Evolutionary conservation across 2,329 filamentous ascomycete species (phyloP).

Genomic region (Fusarium sp.): DNA sequence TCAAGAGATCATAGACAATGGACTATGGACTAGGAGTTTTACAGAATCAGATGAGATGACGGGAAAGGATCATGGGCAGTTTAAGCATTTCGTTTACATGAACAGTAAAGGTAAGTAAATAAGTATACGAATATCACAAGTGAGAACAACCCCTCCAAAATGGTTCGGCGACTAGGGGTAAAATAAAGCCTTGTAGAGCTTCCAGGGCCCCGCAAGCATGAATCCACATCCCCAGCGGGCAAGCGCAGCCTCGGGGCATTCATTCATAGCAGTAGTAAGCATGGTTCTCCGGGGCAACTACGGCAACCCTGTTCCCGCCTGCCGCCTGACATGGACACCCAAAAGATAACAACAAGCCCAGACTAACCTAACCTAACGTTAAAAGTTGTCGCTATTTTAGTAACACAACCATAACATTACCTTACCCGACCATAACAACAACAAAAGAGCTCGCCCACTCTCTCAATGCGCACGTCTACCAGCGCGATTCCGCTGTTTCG

Average conservation of each 20-base stretch:
- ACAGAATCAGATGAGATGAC: background rate
- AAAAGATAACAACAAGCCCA: slow-evolving; percentile 27
- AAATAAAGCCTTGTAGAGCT: slow-evolving; percentile 5
- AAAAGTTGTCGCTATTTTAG: slow-evolving; percentile 18
- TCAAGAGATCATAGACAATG: background rate
- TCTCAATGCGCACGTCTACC: slow-evolving; percentile 46
- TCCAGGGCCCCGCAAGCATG: slow-evolving; percentile 14
- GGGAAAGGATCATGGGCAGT: background rate
- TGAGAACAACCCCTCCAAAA: slow-evolving; percentile 15
- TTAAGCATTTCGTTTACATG: background rate
- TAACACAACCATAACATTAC: slow-evolving; percentile 39
- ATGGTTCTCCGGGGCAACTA: slow-evolving; percentile 46
- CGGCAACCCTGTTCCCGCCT: slow-evolving; percentile 34
- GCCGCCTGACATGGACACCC: slow-evolving; percentile 40
- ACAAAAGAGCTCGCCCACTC: slow-evolving; percentile 18
- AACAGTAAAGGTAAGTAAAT: background rate
- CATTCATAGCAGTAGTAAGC: background rate
- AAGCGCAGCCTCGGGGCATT: slow-evolving; percentile 4
- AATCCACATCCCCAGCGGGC: slow-evolving; percentile 17
- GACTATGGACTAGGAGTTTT: background rate
- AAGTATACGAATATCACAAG: slow-evolving; percentile 5
- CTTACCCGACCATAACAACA: slow-evolving; percentile 15
- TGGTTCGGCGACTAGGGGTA: background rate
- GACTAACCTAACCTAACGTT: slow-evolving; percentile 1
- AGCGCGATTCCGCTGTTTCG: slow-evolving; percentile 31